Evolutionary conservation across 768 basidiomycete species (phyloP).

Genomic region (Pulveroboletus sp.): DNA sequence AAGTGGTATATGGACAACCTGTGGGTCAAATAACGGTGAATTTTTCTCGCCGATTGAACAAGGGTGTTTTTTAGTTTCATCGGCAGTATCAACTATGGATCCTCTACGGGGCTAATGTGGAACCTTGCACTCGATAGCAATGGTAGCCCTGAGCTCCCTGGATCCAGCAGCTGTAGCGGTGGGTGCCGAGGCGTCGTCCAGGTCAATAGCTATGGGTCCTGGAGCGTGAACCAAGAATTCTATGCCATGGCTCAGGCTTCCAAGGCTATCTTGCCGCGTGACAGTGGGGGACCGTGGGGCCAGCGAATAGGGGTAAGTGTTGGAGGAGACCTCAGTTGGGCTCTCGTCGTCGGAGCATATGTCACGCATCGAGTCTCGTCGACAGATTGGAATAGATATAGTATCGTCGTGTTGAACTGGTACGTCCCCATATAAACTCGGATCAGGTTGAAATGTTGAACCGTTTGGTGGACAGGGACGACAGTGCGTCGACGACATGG

Average conservation of each 20-base stretch:
- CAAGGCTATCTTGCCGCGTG: constrained; percentile 67
- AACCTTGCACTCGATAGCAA: constrained; percentile 62
- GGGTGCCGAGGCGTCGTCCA: constrained; percentile 67
- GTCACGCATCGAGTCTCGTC: constrained; percentile 52
- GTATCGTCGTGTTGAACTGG: constrained; percentile 73
- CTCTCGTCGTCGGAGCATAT: constrained; percentile 61
- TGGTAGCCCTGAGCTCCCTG: constrained; percentile 62
- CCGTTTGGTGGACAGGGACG: constrained; percentile 34
- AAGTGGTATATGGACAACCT: constrained; percentile 71
- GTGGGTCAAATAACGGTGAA: constrained; percentile 30
- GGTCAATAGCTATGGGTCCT: constrained; percentile 59
- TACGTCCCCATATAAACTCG: constrained; percentile 11
- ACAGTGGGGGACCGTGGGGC: constrained; percentile 62
- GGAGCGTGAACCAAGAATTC: constrained; percentile 70
- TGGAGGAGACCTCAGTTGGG: constrained; percentile 51
- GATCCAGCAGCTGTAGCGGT: constrained; percentile 56
- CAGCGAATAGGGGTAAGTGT: constrained; percentile 63
- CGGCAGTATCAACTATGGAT: constrained; percentile 31
- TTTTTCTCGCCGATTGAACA: constrained; percentile 24
- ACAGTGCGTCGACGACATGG: constrained; percentile 46
- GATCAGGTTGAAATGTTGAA: not conserved
- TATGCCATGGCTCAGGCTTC: constrained; percentile 73
- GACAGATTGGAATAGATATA: constrained; percentile 59
- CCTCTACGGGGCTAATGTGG: constrained; percentile 62
- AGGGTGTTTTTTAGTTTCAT: constrained; percentile 31